Evolutionary conservation across 2,329 filamentous ascomycete genomes (phyloP).

Genomic region (Pestalotiopsis sp.): DNA sequence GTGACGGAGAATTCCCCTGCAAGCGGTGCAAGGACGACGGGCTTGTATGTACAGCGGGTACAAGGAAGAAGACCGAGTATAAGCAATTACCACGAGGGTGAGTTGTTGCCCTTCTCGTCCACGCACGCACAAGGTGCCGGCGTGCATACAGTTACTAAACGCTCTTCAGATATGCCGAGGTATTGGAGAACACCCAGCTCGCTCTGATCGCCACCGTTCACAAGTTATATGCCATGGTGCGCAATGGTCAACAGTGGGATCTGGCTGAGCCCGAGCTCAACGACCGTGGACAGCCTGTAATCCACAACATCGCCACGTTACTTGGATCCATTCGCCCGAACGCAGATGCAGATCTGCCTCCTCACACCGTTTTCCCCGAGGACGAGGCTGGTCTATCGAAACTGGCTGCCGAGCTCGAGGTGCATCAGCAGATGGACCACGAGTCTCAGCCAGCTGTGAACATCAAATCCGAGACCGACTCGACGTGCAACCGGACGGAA

Average conservation of each 20-base stretch:
- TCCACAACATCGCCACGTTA: slow-evolving; percentile 67
- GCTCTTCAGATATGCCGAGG: slow-evolving; percentile 60
- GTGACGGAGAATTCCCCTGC: slow-evolving; percentile 67
- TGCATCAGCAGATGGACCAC: slow-evolving; percentile 42
- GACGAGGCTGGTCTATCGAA: slow-evolving; percentile 60
- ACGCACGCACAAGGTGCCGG: not conserved
- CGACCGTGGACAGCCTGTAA: slow-evolving; percentile 63
- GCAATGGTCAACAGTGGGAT: slow-evolving; percentile 60
- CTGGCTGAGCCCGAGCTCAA: slow-evolving; percentile 67
- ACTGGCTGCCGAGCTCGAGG: slow-evolving; percentile 57
- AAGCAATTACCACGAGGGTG: slow-evolving; percentile 67
- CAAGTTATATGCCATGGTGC: slow-evolving; percentile 67
- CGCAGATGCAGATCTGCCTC: slow-evolving; percentile 60
- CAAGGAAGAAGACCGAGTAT: slow-evolving; percentile 69
- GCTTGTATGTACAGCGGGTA: slow-evolving; percentile 64
- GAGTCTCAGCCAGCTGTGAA: slow-evolving; percentile 29
- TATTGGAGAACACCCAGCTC: slow-evolving; percentile 67
- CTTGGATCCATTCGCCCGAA: slow-evolving; percentile 67
- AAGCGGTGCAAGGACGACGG: slow-evolving; percentile 69
- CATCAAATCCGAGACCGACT: slow-evolving; percentile 38
- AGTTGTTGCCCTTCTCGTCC: slow-evolving; percentile 22
- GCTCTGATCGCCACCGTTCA: slow-evolving; percentile 66
- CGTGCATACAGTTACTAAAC: slow-evolving; percentile 16
- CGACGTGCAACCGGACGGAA: slow-evolving; percentile 41
- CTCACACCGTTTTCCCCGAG: slow-evolving; percentile 63